These are phyloP conservation scores for Aphanomyces cochlioides DNA, from an alignment of 352 stramenopile genomes.

Conservation along the genomic window DNA sequence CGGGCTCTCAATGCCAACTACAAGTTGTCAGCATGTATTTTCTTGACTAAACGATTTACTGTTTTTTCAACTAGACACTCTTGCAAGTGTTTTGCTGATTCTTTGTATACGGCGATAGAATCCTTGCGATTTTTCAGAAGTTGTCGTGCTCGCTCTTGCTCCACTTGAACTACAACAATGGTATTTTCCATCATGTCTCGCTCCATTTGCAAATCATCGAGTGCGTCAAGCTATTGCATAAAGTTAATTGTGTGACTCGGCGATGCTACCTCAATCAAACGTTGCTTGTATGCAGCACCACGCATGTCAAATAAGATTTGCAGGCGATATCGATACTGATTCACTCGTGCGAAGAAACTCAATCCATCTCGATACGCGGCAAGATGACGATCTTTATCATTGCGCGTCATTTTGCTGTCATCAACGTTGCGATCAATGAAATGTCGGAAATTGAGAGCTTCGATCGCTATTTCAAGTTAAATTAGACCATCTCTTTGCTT, in stretches of 20 bases:
- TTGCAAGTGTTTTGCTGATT: slow-evolving; percentile 17
- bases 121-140: slow-evolving; percentile 8
- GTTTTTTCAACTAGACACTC: slow-evolving; percentile 26
- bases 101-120: slow-evolving; percentile 18
- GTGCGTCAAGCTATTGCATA: slow-evolving; percentile 10
- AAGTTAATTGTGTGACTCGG: background rate
- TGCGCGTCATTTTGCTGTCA: slow-evolving; percentile 12
- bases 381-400: slow-evolving; percentile 48
- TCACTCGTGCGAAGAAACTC: slow-evolving; percentile 59
- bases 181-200: background rate
- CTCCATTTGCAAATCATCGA: slow-evolving; percentile 9
- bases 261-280: slow-evolving; percentile 50
- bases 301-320: slow-evolving; percentile 50
- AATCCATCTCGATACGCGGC: slow-evolving; percentile 61
- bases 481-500: slow-evolving; percentile 3
- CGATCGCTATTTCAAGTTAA: slow-evolving; percentile 39
- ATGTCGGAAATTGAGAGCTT: slow-evolving; percentile 68
- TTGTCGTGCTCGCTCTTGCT: slow-evolving; percentile 23
- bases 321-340: slow-evolving; percentile 65
- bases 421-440: slow-evolving; percentile 45
- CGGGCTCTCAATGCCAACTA: slow-evolving; percentile 31
- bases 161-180: slow-evolving; percentile 18
- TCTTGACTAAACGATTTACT: slow-evolving; percentile 29
- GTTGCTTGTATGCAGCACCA: slow-evolving; percentile 38
- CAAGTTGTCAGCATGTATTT: slow-evolving; percentile 38